phyloP scores from a whole-genome alignment of 129 eudicot species.

The Helichrysum umbraculigerum region DNA sequence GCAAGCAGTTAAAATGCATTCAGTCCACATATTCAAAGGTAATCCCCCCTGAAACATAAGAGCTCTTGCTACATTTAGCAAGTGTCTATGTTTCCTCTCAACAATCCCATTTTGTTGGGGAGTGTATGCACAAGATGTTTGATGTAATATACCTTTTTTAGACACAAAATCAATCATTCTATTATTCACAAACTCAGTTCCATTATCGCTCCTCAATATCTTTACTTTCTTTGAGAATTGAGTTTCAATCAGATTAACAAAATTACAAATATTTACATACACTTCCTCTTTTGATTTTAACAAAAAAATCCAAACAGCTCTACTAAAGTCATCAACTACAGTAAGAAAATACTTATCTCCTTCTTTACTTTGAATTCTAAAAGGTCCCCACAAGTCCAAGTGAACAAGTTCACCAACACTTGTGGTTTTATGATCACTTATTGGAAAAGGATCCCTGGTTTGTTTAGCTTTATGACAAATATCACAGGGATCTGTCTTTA shows the following conservation, averaged over 20 bases:
- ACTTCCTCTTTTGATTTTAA: background rate
- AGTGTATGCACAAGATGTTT: too few relatives aligned
- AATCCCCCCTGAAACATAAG: too few relatives aligned
- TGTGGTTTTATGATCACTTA: too few relatives aligned
- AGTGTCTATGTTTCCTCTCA: too few relatives aligned
- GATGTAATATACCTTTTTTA: too few relatives aligned
- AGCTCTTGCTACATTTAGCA: too few relatives aligned
- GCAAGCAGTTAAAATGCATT: background rate
- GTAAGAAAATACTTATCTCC: background rate
- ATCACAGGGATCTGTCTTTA: background rate
- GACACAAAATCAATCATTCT: too few relatives aligned
- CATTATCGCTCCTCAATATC: background rate
- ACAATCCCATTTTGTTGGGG: too few relatives aligned
- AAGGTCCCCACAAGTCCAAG: too few relatives aligned
- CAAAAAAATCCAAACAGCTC: background rate
- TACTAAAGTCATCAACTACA: background rate
- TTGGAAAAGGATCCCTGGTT: too few relatives aligned
- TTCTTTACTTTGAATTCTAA: too few relatives aligned
- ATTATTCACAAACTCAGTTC: background rate
- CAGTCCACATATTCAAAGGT: background rate
- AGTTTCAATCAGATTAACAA: background rate
- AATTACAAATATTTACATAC: background rate
- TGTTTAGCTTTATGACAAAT: background rate
- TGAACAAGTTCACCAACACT: too few relatives aligned
- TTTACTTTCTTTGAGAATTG: background rate